These are phyloP conservation scores for Prunus padus DNA, from an alignment of 306 rosid species.

Conservation along the genomic window DNA sequence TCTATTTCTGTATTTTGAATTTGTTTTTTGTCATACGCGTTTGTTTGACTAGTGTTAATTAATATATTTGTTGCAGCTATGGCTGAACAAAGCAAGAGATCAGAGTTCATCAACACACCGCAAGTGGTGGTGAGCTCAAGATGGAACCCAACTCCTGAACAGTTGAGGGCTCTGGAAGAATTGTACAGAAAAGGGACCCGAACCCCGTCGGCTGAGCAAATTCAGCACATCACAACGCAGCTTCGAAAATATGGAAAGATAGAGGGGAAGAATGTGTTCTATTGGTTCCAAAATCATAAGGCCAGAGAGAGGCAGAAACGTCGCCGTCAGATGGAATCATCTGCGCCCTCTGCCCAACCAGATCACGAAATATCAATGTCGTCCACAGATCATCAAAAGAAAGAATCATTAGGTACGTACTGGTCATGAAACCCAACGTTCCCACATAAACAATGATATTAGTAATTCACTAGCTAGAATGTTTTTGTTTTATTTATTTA, in stretches of 20 bases:
- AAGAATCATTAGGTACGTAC: slow-evolving; percentile 45
- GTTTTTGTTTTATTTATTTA: background rate
- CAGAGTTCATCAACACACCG: slow-evolving; percentile 43
- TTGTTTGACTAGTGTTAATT: slow-evolving; percentile 6
- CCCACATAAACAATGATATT: background rate
- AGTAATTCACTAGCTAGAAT: background rate
- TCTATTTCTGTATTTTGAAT: background rate
- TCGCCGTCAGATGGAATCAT: slow-evolving; percentile 87
- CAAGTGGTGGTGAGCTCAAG: slow-evolving; percentile 78
- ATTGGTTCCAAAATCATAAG: slow-evolving; percentile 96
- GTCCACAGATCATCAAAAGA: slow-evolving; percentile 33
- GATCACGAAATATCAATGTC: slow-evolving; percentile 30
- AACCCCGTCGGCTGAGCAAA: slow-evolving; percentile 93
- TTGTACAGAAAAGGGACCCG: slow-evolving; percentile 78
- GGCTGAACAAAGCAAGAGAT: slow-evolving; percentile 54
- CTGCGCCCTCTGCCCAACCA: slow-evolving; percentile 20
- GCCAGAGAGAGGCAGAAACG: slow-evolving; percentile 96
- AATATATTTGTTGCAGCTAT: slow-evolving; percentile 4
- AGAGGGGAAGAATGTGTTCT: slow-evolving; percentile 95
- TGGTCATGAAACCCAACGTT: background rate
- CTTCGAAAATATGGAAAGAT: slow-evolving; percentile 80
- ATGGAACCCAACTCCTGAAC: slow-evolving; percentile 96
- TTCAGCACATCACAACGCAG: slow-evolving; percentile 84
- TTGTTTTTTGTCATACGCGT: background rate
- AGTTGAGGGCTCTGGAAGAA: slow-evolving; percentile 77